Conservation (phyloP, 2,329 filamentous ascomycete species). For the Fusarium globosum region DNA sequence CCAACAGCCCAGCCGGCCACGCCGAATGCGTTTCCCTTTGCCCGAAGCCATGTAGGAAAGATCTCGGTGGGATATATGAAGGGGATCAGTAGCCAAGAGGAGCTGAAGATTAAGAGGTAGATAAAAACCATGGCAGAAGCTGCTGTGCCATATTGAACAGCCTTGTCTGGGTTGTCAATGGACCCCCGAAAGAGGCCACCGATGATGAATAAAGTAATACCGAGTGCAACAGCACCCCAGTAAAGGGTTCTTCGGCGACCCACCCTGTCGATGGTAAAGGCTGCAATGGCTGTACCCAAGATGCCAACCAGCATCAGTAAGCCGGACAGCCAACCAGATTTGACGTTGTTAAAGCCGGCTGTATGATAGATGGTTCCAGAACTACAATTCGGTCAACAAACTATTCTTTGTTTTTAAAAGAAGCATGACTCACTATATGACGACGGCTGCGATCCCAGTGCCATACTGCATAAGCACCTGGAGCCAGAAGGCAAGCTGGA, state of each 20-base stretch:
- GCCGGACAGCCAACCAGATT: conserved; percentile 54
- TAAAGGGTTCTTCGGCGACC: conserved; percentile 51
- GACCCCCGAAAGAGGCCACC: conserved; percentile 41
- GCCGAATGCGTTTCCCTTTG: conserved; percentile 46
- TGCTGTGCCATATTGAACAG: conserved; percentile 44
- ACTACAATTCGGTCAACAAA: not conserved
- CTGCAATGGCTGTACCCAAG: conserved; percentile 61
- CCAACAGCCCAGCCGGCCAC: conserved; percentile 41
- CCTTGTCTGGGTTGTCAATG: conserved; percentile 31
- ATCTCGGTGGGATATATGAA: conserved; percentile 49
- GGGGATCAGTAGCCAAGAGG: conserved; percentile 46
- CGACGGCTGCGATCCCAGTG: conserved; percentile 24
- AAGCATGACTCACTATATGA: conserved; percentile 10
- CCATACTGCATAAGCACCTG: conserved; percentile 52
- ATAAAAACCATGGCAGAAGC: conserved; percentile 48
- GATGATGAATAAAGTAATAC: conserved; percentile 46
- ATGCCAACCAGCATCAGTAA: conserved; percentile 63
- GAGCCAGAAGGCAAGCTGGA: conserved; percentile 53
- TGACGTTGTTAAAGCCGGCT: not conserved
- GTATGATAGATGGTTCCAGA: conserved; percentile 16
- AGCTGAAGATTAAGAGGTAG: conserved; percentile 46
- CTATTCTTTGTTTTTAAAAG: rapidly evolving
- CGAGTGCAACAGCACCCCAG: conserved; percentile 48
- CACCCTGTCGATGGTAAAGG: conserved; percentile 53
- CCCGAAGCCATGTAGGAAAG: conserved; percentile 45